Evolutionary conservation across 805 yeast genomes (phyloP).

Genomic region (Saccharomyces mikatae): DNA sequence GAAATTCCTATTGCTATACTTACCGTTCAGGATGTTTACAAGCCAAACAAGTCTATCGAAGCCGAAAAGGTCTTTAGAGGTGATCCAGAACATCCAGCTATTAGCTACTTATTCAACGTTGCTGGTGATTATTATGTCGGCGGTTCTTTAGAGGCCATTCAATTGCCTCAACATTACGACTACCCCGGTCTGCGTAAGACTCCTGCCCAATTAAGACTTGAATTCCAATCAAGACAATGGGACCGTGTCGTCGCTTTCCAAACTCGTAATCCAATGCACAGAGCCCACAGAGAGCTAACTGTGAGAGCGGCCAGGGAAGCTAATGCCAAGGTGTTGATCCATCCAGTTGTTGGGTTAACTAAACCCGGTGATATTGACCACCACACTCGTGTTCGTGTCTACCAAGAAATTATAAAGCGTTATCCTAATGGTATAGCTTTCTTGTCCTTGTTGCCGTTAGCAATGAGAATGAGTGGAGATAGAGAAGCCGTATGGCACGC

Average conservation of each 20-base stretch:
- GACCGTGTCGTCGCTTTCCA: constrained; percentile 89
- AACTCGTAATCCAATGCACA: constrained; percentile 97
- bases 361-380: constrained; percentile 98
- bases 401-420: constrained; percentile 83
- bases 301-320: constrained; percentile 94
- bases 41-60: constrained; percentile 72
- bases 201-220: constrained; percentile 82
- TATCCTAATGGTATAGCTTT: constrained; percentile 93
- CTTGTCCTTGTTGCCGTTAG: constrained; percentile 79
- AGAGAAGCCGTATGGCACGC: constrained; percentile 99
- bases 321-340: constrained; percentile 80
- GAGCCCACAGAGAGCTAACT: constrained; percentile 94
- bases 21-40: constrained; percentile 69
- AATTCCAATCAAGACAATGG: constrained; percentile 79
- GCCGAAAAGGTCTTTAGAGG: constrained; percentile 89
- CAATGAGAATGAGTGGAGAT: constrained; percentile 99
- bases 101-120: constrained; percentile 57
- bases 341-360: constrained; percentile 94
- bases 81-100: constrained; percentile 94
- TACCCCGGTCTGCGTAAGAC: constrained; percentile 81
- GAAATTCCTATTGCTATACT: constrained; percentile 72
- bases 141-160: constrained; percentile 78
- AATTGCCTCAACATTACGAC: constrained; percentile 81
- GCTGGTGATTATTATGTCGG: constrained; percentile 86
- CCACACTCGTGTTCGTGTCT: constrained; percentile 93